Evolutionary conservation across 192 early-diverging fungal species (phyloP), one percentile per base, ranked within the genome.

Genomic region (Rhizophagus prolifer): DNA sequence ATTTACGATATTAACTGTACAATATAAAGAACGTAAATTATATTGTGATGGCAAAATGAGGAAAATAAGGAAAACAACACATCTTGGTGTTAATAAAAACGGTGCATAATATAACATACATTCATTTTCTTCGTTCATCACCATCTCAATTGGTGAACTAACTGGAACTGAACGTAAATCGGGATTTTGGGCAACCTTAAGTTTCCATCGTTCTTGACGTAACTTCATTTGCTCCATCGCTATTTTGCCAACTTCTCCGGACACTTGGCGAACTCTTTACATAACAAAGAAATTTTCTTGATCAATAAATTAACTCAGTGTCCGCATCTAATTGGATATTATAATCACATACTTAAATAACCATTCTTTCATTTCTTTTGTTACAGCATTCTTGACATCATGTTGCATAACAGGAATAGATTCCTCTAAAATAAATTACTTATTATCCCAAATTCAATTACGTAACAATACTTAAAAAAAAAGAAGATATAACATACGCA

Each of bases 291-390:
- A 9, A 54, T 58, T 21, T 31, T 31, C 31, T 38, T 38, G 36
- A 7, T 38, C 36, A 38, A 38, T 38, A 38, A n/a, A 38, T 38
- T 38, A 38, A 38, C 36, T 38, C 36, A 8, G 0, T 38, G 36
- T 38, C 7, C 7, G 36, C 64, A 59, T 59, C n/a, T 26, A 47
- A 28, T 78, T 25, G 2, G 9, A 44, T 44, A 44, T 44, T 44
- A 44, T 13, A 44, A 44, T 44, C 65, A 31, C 82, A 28, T 78
- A 95, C 94, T 86, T 92, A 72, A 89, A 92, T 58, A 97, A 86
- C 97, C 97, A 99, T 77, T 94, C 92, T 69, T 94, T 95, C 83
- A 97, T 85, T 79, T 98, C 97, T 28, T 87, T 84, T 36, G 93
- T 85, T 7, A 98, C 96, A 1, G 91, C 92, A 58, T 91, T 90